phyloP scores from a whole-genome alignment of 192 early-diverging fungal species.

The Chytriomyces confervae region DNA sequence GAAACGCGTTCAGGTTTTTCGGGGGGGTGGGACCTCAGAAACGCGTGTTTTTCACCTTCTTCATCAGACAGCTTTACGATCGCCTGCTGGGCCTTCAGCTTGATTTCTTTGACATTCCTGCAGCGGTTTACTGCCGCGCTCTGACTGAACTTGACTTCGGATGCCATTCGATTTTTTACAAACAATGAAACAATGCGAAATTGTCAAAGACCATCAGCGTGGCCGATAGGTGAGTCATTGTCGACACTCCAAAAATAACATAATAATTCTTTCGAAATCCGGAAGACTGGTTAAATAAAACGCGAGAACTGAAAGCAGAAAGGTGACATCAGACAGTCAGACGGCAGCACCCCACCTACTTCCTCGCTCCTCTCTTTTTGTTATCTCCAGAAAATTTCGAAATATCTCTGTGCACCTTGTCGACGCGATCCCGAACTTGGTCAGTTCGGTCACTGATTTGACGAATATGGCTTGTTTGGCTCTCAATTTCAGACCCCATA shows the following conservation, averaged over 20 bases:
- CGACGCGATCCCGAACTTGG: slow-evolving; percentile 41
- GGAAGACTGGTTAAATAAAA: no score
- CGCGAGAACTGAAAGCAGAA: no score
- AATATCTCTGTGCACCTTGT: slow-evolving; percentile 29
- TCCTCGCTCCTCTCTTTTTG: not conserved
- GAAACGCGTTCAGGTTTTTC: not conserved
- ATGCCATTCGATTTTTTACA: not conserved
- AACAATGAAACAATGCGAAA: no score
- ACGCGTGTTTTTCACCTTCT: slow-evolving; percentile 27
- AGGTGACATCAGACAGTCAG: no score
- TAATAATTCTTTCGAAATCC: no score
- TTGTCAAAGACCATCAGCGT: no score
- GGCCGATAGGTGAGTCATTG: no score
- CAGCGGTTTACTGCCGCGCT: slow-evolving; percentile 26
- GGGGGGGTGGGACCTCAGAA: no score
- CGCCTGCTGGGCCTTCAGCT: slow-evolving; percentile 35
- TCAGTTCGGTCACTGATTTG: slow-evolving; percentile 45
- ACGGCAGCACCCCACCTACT: not conserved
- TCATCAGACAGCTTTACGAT: slow-evolving; percentile 38
- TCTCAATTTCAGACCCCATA: slow-evolving; percentile 58
- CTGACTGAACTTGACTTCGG: slow-evolving; percentile 29
- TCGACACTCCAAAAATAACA: no score
- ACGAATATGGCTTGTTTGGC: slow-evolving; percentile 41
- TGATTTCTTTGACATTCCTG: slow-evolving; percentile 30
- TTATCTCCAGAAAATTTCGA: not conserved